Conservation (phyloP, 2,329 filamentous ascomycete species). For the Pyricularia grisea region DNA sequence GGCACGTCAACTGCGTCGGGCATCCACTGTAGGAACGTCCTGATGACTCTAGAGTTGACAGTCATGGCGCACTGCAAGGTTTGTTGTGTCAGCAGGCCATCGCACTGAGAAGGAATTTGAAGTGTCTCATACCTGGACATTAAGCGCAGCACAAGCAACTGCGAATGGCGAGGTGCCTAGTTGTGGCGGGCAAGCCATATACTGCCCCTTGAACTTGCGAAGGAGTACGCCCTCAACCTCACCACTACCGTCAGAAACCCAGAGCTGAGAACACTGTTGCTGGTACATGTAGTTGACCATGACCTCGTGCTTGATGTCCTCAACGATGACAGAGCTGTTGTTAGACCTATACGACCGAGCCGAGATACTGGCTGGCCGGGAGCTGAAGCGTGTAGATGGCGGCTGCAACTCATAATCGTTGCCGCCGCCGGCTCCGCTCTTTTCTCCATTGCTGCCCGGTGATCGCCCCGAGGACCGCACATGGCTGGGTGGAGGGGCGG, state of each 20-base stretch:
- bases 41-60: slow-evolving; percentile 70
- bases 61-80: slow-evolving; percentile 61
- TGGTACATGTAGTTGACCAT: slow-evolving; percentile 80
- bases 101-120: not conserved
- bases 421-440: slow-evolving; percentile 17
- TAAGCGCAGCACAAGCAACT: slow-evolving; percentile 55
- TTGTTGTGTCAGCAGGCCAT: not conserved
- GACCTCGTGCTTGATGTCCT: slow-evolving; percentile 71
- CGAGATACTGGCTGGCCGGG: slow-evolving; percentile 43
- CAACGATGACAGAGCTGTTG: slow-evolving; percentile 46
- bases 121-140: slow-evolving; percentile 49
- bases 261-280: slow-evolving; percentile 65
- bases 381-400: slow-evolving; percentile 36
- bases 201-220: slow-evolving; percentile 56
- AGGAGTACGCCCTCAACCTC: slow-evolving; percentile 65
- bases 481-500: slow-evolving; percentile 2
- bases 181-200: slow-evolving; percentile 63
- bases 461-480: not conserved
- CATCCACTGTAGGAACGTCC: slow-evolving; percentile 65
- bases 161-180: slow-evolving; percentile 55
- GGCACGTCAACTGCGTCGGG: slow-evolving; percentile 67
- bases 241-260: slow-evolving; percentile 61
- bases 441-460: slow-evolving; percentile 17
- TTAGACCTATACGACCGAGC: slow-evolving; percentile 35
- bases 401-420: slow-evolving; percentile 40